phyloP scores from a whole-genome alignment of 768 basidiomycete genomes.

The Mycena pura region DNA sequence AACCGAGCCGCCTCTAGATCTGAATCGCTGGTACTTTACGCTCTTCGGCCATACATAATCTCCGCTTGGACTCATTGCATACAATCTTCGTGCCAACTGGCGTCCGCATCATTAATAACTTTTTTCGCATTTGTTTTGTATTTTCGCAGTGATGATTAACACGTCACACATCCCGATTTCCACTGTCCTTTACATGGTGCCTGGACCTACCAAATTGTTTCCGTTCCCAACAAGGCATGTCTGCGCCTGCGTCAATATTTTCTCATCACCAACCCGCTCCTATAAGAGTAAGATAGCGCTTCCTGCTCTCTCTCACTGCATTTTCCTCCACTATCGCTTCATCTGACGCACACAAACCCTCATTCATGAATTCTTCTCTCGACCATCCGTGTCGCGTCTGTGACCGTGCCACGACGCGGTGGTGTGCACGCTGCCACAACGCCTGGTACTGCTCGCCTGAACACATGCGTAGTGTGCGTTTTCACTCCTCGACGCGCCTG shows the following conservation, averaged over 20 bases:
- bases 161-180: slow-evolving; percentile 13
- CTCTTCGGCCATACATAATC: no score
- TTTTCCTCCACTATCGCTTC: slow-evolving; percentile 29
- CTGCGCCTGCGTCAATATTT: background rate
- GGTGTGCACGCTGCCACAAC: slow-evolving; percentile 86
- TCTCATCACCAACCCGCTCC: slow-evolving; percentile 25
- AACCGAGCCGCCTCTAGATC: no score
- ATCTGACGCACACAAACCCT: slow-evolving; percentile 48
- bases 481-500: background rate
- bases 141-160: no score
- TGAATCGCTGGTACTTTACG: no score
- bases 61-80: no score
- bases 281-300: slow-evolving; percentile 19
- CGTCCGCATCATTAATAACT: no score
- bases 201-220: slow-evolving; percentile 23
- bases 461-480: slow-evolving; percentile 71
- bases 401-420: slow-evolving; percentile 76
- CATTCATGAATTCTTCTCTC: slow-evolving; percentile 58
- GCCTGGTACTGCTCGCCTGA: slow-evolving; percentile 85
- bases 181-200: slow-evolving; percentile 10
- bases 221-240: background rate
- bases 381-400: slow-evolving; percentile 80
- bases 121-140: no score
- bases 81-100: no score
- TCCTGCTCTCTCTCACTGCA: slow-evolving; percentile 31